These are phyloP conservation scores for Panicum virgatum DNA, from an alignment of 202 grass and related monocot species.

Conservation along the genomic window DNA sequence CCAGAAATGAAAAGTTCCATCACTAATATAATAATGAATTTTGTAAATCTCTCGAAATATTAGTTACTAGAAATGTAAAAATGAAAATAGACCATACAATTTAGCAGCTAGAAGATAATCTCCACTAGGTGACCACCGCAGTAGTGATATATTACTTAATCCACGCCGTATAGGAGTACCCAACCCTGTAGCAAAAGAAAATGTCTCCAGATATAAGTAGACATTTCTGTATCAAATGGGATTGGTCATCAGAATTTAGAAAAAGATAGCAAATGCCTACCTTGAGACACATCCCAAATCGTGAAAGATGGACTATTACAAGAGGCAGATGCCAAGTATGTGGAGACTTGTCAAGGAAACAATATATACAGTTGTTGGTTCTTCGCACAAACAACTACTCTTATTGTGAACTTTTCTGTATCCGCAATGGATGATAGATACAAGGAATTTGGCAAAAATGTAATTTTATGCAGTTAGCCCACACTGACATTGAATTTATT, in stretches of 20 bases:
- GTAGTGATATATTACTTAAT: constrained; percentile 76
- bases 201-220: constrained; percentile 15
- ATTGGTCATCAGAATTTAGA: neutral
- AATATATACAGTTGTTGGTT: neutral
- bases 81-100: constrained; percentile 59
- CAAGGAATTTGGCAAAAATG: neutral
- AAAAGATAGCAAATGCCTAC: constrained; percentile 51
- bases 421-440: neutral
- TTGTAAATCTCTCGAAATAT: constrained; percentile 27
- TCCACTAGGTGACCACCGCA: constrained; percentile 92
- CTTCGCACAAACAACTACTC: constrained; percentile 10
- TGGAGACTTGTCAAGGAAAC: constrained; percentile 68
- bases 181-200: constrained; percentile 55
- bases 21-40: constrained; percentile 46
- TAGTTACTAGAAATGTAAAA: constrained; percentile 19
- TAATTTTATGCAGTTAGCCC: neutral
- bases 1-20: constrained; percentile 97
- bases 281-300: constrained; percentile 99
- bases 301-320: constrained; percentile 83
- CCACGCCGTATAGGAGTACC: constrained; percentile 85
- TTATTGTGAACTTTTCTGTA: constrained; percentile 3
- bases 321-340: constrained; percentile 92
- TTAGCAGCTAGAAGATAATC: constrained; percentile 91
- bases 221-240: constrained; percentile 1
- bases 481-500: constrained; percentile 15